Base-by-base conservation (phyloP, 345 rosid species). In the Populus euphratica region DNA sequence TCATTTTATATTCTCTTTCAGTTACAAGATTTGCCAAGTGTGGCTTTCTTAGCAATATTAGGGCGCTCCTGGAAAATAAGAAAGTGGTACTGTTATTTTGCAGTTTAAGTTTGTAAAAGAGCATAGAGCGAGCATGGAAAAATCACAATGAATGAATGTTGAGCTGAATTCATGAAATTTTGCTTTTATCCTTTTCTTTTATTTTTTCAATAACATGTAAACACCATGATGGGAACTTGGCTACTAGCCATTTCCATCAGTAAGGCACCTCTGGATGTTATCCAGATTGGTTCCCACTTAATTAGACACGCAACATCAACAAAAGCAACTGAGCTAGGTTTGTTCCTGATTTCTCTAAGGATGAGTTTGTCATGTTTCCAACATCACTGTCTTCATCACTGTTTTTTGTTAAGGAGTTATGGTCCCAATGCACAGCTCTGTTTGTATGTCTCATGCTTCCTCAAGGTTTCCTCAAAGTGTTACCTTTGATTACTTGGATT, bases 401-500 rank as follows among this genome's bases (percentile, higher is more conserved):
- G n/a, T 33, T 18, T 52, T 52, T 21, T 52, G 23, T 52, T 52
- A 52, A 52, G 6, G 83, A 75, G 76, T 70, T 89, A 25, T 80
- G 91, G 85, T 39, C 76, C 47, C 87, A 86, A 21, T 90, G 89
- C 72, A 86, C 78, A 84, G 78, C 81, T 27, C 77, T 92, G 62
- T 68, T 91, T 11, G 59, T 77, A 78, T 83, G 83, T 6, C 81
- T 96, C 73, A 78, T 96, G 87, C 98, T 96, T 43, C 99, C 99
- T 12, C 93, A 93, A 82, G 98, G 52, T 96, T 82, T 61, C 99
- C 99, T 1, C 72, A 82, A 38, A 93, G 96, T 36, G 99, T 96
- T 49, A 91, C 96, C 41, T 81, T 90, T 25, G 99, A 96, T 85
- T 96, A 96, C 82, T 84, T 93, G 71, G 94, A 92, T 44, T 96